phyloP scores from a whole-genome alignment of 140 eudicot species.

The Ambrosia hybrid region DNA sequence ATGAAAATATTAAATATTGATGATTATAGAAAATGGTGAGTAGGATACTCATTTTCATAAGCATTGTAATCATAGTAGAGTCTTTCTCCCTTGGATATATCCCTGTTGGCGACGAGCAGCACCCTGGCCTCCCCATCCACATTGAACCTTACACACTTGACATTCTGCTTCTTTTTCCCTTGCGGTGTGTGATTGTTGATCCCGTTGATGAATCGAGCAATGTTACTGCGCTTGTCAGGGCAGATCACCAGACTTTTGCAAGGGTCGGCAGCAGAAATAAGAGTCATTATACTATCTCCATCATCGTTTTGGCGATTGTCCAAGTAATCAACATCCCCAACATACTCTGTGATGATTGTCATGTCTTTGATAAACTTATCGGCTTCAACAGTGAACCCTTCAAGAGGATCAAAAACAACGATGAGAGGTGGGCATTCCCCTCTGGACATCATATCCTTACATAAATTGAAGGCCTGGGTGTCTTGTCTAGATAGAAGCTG shows the following conservation, averaged over 20 bases:
- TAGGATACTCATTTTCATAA: constrained; percentile 88
- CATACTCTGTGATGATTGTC: constrained; percentile 91
- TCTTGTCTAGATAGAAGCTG: constrained; percentile 81
- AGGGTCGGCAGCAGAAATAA: constrained; percentile 58
- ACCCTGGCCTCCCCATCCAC: constrained; percentile 87
- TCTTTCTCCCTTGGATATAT: constrained; percentile 82
- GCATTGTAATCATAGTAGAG: constrained; percentile 93
- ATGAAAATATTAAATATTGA: too few species aligned
- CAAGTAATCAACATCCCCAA: constrained; percentile 92
- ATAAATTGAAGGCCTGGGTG: constrained; percentile 53
- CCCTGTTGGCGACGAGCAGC: constrained; percentile 76
- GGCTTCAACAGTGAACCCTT: constrained; percentile 97
- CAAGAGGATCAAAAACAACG: constrained; percentile 83
- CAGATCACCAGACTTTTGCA: constrained; percentile 80
- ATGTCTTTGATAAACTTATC: constrained; percentile 73
- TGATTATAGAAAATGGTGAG: constrained; percentile 79
- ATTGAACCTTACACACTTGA: constrained; percentile 84
- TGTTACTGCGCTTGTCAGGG: constrained; percentile 89
- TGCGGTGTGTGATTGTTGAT: constrained; percentile 88
- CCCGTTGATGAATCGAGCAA: constrained; percentile 93
- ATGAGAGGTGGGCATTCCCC: constrained; percentile 97
- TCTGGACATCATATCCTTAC: constrained; percentile 77
- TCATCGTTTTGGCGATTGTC: constrained; percentile 67
- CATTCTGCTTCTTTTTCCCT: constrained; percentile 91
- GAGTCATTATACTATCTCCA: constrained; percentile 98